Conservation (phyloP, 2,329 filamentous ascomycete species). For the Aspergillus glaucus region DNA sequence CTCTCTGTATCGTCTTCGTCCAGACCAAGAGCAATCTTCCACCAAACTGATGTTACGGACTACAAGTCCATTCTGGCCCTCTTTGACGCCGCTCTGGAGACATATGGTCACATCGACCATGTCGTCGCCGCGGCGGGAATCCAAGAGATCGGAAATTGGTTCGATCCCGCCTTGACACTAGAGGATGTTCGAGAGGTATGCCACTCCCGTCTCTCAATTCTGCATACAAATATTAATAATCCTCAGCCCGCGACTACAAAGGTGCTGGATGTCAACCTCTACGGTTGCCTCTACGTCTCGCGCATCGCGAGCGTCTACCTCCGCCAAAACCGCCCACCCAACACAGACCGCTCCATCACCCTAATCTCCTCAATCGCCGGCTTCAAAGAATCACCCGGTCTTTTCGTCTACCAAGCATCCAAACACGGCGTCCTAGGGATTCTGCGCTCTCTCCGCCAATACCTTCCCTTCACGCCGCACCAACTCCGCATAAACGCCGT, state of each 20-base stretch:
- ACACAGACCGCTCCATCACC: slow-evolving; percentile 37
- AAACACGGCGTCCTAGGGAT: slow-evolving; percentile 49
- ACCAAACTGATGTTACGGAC: slow-evolving; percentile 40
- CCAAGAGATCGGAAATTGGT: slow-evolving; percentile 41
- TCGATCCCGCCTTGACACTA: slow-evolving; percentile 40
- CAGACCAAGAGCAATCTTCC: slow-evolving; percentile 29
- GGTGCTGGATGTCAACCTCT: slow-evolving; percentile 44
- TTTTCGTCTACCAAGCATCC: slow-evolving; percentile 43
- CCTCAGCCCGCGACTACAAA: slow-evolving; percentile 28
- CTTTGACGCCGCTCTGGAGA: slow-evolving; percentile 41
- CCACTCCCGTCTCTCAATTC: not conserved
- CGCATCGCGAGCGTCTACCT: slow-evolving; percentile 47
- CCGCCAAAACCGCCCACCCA: slow-evolving; percentile 30
- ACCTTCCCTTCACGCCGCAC: slow-evolving; percentile 25
- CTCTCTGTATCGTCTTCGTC: slow-evolving; percentile 10
- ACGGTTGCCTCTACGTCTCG: slow-evolving; percentile 43
- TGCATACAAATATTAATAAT: not conserved
- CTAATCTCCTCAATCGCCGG: slow-evolving; percentile 44
- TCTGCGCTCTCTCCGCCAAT: slow-evolving; percentile 41
- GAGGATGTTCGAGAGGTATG: slow-evolving; percentile 38
- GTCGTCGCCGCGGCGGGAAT: slow-evolving; percentile 46
- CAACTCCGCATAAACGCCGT: slow-evolving; percentile 41
- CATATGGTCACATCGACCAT: slow-evolving; percentile 44
- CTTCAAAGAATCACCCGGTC: slow-evolving; percentile 44
- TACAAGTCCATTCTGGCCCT: slow-evolving; percentile 43